These are phyloP conservation scores for Parachlorella kessleri DNA, from an alignment of 139 green algal genomes.

Conservation along the genomic window DNA sequence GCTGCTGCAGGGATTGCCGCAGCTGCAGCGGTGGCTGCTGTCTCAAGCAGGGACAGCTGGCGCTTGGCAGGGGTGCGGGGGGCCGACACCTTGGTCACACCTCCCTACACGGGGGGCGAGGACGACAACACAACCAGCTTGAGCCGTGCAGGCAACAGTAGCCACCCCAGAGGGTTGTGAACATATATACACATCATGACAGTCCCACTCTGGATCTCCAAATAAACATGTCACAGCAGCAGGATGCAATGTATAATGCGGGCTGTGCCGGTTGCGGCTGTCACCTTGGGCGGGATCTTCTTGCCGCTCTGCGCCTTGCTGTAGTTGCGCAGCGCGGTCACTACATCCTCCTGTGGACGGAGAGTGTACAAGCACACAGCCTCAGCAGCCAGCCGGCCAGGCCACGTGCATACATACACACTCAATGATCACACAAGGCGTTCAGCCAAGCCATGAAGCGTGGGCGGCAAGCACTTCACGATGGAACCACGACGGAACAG, in stretches of 20 bases:
- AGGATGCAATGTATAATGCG: not conserved
- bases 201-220: no score
- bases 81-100: no score
- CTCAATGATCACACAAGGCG: not conserved
- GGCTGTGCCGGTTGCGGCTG: not conserved
- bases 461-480: not conserved
- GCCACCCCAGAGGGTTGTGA: not conserved
- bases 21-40: no score
- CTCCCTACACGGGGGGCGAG: no score
- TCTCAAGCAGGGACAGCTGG: no score
- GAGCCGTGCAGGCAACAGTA: not conserved
- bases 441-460: not conserved
- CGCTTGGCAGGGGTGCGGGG: no score
- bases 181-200: no score
- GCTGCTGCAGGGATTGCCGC: no score
- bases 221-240: not conserved
- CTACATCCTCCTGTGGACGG: slow-evolving; percentile 32
- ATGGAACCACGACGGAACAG: not conserved
- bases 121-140: not conserved
- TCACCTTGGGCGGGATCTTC: not conserved
- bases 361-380: not conserved
- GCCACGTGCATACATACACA: not conserved
- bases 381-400: not conserved
- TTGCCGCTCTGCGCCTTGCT: slow-evolving; percentile 9
- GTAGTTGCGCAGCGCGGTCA: slow-evolving; percentile 37